Conservation (phyloP, 345 rosid species). For the Rhodomyrtus tomentosa region DNA sequence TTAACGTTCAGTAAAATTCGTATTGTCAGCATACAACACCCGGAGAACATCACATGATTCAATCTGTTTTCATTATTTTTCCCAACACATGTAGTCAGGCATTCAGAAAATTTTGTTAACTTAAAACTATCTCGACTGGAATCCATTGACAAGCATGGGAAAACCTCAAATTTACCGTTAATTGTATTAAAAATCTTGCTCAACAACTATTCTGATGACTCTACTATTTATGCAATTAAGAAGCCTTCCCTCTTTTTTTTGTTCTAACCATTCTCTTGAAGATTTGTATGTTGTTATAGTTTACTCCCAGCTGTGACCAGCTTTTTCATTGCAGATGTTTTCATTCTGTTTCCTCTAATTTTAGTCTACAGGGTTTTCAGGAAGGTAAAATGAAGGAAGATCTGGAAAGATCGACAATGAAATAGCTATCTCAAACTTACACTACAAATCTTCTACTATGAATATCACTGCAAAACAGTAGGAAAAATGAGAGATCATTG, state of each 20-base stretch:
- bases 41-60: background rate
- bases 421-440: background rate
- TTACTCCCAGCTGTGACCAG: background rate
- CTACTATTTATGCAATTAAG: background rate
- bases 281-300: background rate
- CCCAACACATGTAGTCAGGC: background rate
- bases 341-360: background rate
- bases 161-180: background rate
- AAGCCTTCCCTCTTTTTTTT: background rate
- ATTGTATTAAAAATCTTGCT: background rate
- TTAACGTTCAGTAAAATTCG: background rate
- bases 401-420: background rate
- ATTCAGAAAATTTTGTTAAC: background rate
- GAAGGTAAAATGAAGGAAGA: background rate
- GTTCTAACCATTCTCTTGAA: background rate
- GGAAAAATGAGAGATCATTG: background rate
- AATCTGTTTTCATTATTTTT: background rate
- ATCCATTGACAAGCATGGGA: background rate
- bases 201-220: background rate
- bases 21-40: background rate
- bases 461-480: background rate
- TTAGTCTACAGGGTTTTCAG: background rate
- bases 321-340: background rate
- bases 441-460: background rate
- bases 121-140: background rate